Evolutionary conservation across 805 yeast species (phyloP), one percentile per base, ranked within the genome.

Genomic region (Kodamaea fukazawae): DNA sequence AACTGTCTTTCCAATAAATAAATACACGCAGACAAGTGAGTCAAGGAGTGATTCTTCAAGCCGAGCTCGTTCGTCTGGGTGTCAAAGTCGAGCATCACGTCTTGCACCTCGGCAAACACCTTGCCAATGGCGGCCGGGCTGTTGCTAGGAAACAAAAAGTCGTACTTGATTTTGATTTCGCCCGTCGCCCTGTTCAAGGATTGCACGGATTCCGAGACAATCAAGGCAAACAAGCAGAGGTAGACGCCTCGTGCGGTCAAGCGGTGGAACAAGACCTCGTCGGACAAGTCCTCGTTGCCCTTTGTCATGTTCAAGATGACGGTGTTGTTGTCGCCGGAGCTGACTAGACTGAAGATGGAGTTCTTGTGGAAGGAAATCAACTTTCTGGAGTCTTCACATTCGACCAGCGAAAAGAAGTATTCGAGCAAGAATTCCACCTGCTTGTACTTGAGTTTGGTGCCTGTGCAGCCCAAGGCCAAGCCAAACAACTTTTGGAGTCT

Each of bases 201-300:
- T 9, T 54, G 58, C 13, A 63, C 46, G 1, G 61, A 40, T 38
- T 66, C 71, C 32, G 63, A 65, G 3, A 65, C 49, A 1, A 66
- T 50, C 12, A 67, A 34, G 1, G 57, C 54, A 11, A 65, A 45
- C 55, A 67, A 55, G 28, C 58, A 47, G 30, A 65, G 37, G 38
- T 52, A 64, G 0, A 60, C 41, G 3, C 68, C 64, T 34, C 54
- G 55, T 13, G 53, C 27, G 12, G 47, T 46, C 23, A 60, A 46
- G n/a, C 37, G 41, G 18, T 33, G 32, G 34, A 47, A 44, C n/a
- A 42, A 42, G 14, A 49, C 49, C 4, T 43, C 45, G 13, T 57
- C 63, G 10, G 48, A 30, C 40, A 36, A 34, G 1, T 36, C 30
- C 7, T 42, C 32, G 15, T n/a, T 8, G 13, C 11, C 43, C 16